Base-by-base conservation (phyloP, 129 eudicot genomes). In the Pulicaria dysenterica region DNA sequence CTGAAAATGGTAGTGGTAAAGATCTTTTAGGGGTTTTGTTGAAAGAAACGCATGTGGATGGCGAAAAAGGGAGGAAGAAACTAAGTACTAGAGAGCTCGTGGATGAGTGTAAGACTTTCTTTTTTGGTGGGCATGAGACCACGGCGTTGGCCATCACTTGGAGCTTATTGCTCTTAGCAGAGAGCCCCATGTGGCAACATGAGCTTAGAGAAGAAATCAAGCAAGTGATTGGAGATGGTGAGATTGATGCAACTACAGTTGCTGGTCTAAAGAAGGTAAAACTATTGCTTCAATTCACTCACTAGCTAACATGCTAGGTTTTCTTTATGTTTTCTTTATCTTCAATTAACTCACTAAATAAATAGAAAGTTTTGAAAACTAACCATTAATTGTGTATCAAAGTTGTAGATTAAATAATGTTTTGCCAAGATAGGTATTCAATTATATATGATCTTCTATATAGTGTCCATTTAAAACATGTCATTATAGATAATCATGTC, bases 91-190 rank as follows among this genome's bases (percentile, higher is more conserved):
- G 84, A 17, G 97, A 95, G 57, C 78, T 95, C 9, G 87, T 95
- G 42, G 99, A 95, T 55, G 99, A 95, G 61, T 95, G 97, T 77
- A 95, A 95, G 73, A 91, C 99, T 0, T 95, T 95, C 81, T 95
- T 95, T 65, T 95, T 95, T 55, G 99, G 87, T 12, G 99, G 99
- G 68, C 94, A 88, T 53, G 99, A 95, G 75, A 95, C 97, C 3
- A 87, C 96, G 2, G 99, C 97, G 9, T 70, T 95, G 59, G 86
- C 97, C 6, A 81, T 95, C 74, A 83, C 94, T 56, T 95, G 99
- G 99, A 90, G 89, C 39, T 56, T 95, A 67, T 60, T 95, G 76
- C 77, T 88, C 11, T 72, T 95, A 69, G 99, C 91, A 31, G 56
- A 74, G 65, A 85, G 90, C 46, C 91, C 94, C 36, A 83, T 80